Evolutionary conservation across 306 rosid species (phyloP).

Genomic region (Cicer yamashitae): DNA sequence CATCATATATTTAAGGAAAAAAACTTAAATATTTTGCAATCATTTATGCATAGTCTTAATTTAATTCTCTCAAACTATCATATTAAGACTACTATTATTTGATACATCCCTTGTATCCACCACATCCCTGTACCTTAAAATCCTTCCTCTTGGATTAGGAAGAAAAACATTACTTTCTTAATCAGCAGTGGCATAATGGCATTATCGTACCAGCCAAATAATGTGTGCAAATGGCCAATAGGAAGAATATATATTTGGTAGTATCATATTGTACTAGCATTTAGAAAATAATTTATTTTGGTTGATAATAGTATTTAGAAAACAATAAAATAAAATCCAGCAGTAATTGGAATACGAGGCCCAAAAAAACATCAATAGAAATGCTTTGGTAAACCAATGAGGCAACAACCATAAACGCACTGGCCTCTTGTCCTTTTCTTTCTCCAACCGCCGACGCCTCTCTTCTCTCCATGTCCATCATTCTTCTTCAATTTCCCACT

Average conservation of each 20-base stretch:
- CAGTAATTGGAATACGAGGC: conserved; percentile 37
- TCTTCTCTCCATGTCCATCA: background rate
- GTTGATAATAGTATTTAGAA: background rate
- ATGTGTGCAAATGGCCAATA: background rate
- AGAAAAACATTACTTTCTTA: too few relatives aligned
- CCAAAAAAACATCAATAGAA: conserved; percentile 17
- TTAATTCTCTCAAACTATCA: too few relatives aligned
- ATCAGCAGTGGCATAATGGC: background rate
- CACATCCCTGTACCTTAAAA: too few relatives aligned
- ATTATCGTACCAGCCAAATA: conserved; percentile 35
- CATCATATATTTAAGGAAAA: too few relatives aligned
- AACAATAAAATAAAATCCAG: conserved; percentile 27
- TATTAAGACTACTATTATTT: too few relatives aligned
- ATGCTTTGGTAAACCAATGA: conserved; percentile 34
- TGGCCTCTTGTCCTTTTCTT: conserved; percentile 50
- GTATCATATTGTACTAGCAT: background rate
- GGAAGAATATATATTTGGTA: conserved; percentile 20
- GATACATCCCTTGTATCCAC: too few relatives aligned
- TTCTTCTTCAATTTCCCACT: conserved; percentile 18
- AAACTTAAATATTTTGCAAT: too few relatives aligned
- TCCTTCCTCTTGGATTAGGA: too few relatives aligned
- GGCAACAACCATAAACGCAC: conserved; percentile 44
- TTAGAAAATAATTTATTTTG: too few relatives aligned
- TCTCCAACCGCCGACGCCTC: conserved; percentile 55
- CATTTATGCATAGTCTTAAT: too few relatives aligned